Evolutionary conservation across 106 monocot genomes (phyloP), one percentile per base, ranked within the genome.

Genomic region (Dactylorhiza incarnata): DNA sequence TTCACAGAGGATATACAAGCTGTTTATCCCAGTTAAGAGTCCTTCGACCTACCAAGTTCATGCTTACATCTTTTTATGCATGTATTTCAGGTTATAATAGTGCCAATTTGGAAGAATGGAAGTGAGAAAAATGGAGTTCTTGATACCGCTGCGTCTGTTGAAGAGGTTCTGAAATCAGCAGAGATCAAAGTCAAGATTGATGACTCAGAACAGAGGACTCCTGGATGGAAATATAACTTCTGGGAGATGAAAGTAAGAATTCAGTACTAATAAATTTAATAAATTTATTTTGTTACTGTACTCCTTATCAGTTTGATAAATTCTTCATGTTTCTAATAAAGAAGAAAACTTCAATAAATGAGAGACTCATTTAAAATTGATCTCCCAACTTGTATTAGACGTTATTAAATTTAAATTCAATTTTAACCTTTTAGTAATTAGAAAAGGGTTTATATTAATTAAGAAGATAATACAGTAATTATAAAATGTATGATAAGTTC

Each of bases 161-260:
- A 89, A 56, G 81, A 82, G 52, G 20, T 79, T 76, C 79, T 97
- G 59, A 87, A 87, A 79, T 49, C 78, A 48, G 89, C 83, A 25
- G 96, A 89, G 45, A 81, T 97, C 37, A 93, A 80, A 81, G 91
- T 97, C 73, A 93, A 93, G 82, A 77, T 97, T 61, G 96, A 97
- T 81, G 86, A 89, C 63, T 89, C 91, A 43, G 93, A 93, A 68
- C 87, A 91, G 75, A 85, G 86, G 49, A 93, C 91, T 26, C 96
- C 96, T 20, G 93, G 96, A 66, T 97, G 96, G 93, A 97, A 97
- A 79, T 97, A 86, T 72, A 91, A 97, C 76, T 94, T 93, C 71
- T 97, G 93, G 91, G 96, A 97, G 81, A 93, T 97, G 93, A 97
- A 97, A 70, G 69, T 70, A 70, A 70, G 69, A 70, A 45, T 68